Conservation (phyloP, 2,329 filamentous ascomycete genomes). For the Coniochaeta sp. region DNA sequence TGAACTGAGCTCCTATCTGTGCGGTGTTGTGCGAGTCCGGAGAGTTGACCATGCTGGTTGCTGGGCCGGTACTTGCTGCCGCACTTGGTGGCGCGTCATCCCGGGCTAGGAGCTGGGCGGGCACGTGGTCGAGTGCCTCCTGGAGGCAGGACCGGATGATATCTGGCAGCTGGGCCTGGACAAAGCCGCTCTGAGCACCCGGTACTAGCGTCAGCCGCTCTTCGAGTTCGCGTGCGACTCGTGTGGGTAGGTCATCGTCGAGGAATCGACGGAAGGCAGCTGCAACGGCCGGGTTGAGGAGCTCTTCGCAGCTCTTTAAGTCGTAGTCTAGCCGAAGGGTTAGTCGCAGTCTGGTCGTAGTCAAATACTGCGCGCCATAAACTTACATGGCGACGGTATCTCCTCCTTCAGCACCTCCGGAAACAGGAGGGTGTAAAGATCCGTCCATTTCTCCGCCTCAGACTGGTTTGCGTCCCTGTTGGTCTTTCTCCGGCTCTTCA, state of each 20-base stretch:
- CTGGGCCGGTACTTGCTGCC: background rate
- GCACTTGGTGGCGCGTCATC: background rate
- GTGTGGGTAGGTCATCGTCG: background rate
- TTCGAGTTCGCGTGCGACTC: background rate
- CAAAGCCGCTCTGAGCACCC: background rate
- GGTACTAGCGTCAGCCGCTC: background rate
- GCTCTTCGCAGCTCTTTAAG: background rate
- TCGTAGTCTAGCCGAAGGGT: background rate
- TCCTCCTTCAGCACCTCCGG: background rate
- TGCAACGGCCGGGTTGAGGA: background rate
- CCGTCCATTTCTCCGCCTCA: background rate
- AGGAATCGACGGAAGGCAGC: background rate
- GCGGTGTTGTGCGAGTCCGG: background rate
- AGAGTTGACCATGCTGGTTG: background rate
- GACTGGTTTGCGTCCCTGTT: background rate
- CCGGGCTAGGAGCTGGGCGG: background rate
- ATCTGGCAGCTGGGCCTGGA: background rate
- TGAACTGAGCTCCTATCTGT: background rate
- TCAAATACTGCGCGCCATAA: background rate
- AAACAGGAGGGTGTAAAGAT: background rate
- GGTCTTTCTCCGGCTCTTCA: background rate
- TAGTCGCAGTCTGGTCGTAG: background rate
- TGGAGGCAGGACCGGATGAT: background rate
- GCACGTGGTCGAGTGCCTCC: background rate
- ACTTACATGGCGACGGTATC: background rate